These are phyloP conservation scores for Penicillium sp. DNA, from an alignment of 2,329 filamentous ascomycete species.

Conservation along the genomic window DNA sequence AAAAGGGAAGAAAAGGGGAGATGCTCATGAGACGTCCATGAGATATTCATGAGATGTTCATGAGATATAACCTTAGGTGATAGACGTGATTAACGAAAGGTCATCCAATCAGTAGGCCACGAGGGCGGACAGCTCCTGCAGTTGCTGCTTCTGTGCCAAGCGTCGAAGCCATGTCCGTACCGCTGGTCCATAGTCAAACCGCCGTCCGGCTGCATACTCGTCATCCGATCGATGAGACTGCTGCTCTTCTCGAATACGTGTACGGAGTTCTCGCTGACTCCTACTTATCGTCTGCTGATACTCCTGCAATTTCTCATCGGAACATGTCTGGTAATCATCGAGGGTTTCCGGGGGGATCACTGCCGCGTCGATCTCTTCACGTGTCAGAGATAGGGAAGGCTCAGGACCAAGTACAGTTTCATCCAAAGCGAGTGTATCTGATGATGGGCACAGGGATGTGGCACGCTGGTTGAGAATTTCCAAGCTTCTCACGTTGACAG, in stretches of 20 bases:
- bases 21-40: no score
- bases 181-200: conserved; percentile 65
- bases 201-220: conserved; percentile 40
- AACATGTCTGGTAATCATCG: conserved; percentile 23
- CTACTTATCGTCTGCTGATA: conserved; percentile 27
- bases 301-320: conserved; percentile 32
- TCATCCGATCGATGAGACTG: conserved; percentile 40
- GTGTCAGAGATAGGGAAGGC: conserved; percentile 37
- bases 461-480: conserved; percentile 36
- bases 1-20: no score
- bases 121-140: conserved; percentile 41
- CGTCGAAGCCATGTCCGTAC: conserved; percentile 67
- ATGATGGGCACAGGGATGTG: not conserved
- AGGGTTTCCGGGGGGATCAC: conserved; percentile 24
- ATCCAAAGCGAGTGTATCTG: conserved; percentile 7
- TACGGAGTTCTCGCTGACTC: conserved; percentile 33
- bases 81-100: not conserved
- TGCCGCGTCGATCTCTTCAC: conserved; percentile 33
- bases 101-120: conserved; percentile 21
- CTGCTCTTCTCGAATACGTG: conserved; percentile 41
- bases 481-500: conserved; percentile 47
- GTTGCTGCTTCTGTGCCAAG: conserved; percentile 63
- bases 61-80: no score
- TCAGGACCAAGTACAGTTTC: conserved; percentile 33
- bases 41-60: no score